Conservation (phyloP, 2,329 filamentous ascomycete species). For the Alternaria arbusti region DNA sequence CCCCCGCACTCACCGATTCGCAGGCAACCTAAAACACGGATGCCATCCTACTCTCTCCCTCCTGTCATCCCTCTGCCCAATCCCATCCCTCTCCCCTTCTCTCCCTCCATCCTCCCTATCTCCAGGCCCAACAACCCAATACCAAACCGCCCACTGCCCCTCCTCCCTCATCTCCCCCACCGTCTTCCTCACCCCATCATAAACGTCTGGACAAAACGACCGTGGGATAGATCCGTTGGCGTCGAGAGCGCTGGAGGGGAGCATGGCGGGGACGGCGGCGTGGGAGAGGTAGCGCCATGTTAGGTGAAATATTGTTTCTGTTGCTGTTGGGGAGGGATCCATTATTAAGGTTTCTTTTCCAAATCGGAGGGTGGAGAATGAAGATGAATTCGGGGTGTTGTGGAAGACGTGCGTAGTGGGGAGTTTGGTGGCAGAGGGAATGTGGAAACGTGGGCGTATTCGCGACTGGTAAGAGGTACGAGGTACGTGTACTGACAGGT, state of each 20-base stretch:
- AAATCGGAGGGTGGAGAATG: too few relatives aligned
- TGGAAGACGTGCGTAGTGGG: too few relatives aligned
- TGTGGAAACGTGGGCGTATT: too few relatives aligned
- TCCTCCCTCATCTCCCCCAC: not conserved
- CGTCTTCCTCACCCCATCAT: not conserved
- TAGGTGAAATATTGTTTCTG: not conserved
- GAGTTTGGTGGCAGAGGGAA: too few relatives aligned
- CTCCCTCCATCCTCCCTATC: not conserved
- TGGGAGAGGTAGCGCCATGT: not conserved
- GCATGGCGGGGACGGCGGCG: not conserved
- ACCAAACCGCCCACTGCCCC: not conserved
- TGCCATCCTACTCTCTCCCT: not conserved
- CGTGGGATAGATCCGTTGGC: not conserved
- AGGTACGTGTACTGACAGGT: not conserved
- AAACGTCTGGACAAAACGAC: not conserved
- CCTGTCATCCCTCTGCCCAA: not conserved
- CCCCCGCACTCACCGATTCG: not conserved
- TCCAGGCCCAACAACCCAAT: not conserved
- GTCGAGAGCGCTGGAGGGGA: not conserved
- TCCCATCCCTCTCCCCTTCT: too few relatives aligned
- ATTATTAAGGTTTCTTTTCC: too few relatives aligned
- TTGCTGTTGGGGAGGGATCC: not conserved
- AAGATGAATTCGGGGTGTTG: too few relatives aligned
- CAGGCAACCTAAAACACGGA: not conserved
- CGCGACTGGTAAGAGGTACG: too few relatives aligned